Evolutionary conservation across 257 asterid species (phyloP), one percentile per base, ranked within the genome.

Genomic region (Plantago ovata): DNA sequence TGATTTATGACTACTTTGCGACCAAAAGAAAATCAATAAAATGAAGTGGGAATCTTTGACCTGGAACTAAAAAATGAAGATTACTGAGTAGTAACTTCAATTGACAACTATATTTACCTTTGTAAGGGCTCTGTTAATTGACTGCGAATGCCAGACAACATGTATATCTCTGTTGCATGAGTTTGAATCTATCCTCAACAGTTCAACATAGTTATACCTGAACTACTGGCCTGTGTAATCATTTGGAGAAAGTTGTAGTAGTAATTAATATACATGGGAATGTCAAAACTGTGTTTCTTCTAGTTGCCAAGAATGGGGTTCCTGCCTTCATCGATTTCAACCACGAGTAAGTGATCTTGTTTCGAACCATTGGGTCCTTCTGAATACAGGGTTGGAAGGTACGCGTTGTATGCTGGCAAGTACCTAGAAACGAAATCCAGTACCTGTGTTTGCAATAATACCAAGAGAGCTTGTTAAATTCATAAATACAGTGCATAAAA

Each of bases 281-380:
- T n/a, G 44, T 40, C 54, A 13, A 49, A n/a, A 48, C 49, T 56
- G 67, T 51, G 55, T 50, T 41, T 63, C 50, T 57, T 66, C 78
- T 89, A 93, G 77, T 65, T 49, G 68, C 68, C 89, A 45, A 81
- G 95, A 66, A 93, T 84, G 61, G 99, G 99, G 61, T 93, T 93
- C 73, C 97, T 82, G 58, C 87, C 96, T 72, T 84, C 97, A 46
- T 89, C 96, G 8, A 89, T 86, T 66, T 78, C 92, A 41, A 89
- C 78, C 23, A 82, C 81, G 18, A 93, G 85, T 16, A 74, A 67
- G 68, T 82, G 96, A 18, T 84, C 63, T 0, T 89, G 92, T 55
- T 81, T 87, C 10, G 97, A 80, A 24, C 99, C 96, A 44, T 62
- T 82, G n/a, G 97, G 99, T 36, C 99, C 99, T 85, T 89, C 96